Percentiles rank a stretch among this genome's conserved stretches.
These are phyloP conservation scores for Rutstroemia sp. DNA, from an alignment of 2,329 filamentous ascomycete species.

Conservation along the genomic window DNA sequence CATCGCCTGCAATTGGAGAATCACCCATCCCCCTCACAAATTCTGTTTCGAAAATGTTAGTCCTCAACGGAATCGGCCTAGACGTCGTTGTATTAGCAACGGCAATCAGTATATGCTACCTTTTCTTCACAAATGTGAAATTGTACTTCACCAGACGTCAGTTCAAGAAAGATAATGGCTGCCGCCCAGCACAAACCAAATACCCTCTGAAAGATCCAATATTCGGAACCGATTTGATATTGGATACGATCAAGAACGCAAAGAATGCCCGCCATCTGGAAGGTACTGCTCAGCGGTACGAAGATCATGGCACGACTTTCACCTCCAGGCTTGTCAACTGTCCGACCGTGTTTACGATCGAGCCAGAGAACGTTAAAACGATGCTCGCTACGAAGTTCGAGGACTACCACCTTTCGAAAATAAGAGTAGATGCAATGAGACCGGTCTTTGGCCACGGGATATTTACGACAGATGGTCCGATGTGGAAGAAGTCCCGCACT, in stretches of 20 bases:
- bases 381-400: slow-evolving; percentile 45
- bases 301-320: slow-evolving; percentile 1
- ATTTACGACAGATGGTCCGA: slow-evolving; percentile 8
- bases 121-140: neutral
- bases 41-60: neutral
- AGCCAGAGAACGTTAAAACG: slow-evolving; percentile 48
- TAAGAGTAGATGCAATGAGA: neutral
- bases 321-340: neutral
- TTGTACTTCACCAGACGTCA: neutral
- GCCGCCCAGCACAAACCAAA: slow-evolving; percentile 33
- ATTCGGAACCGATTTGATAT: slow-evolving; percentile 42
- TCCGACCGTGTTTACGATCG: slow-evolving; percentile 39
- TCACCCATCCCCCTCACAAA: neutral
- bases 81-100: neutral
- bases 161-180: slow-evolving; percentile 32
- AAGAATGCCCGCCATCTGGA: slow-evolving; percentile 19
- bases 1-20: too few relatives aligned
- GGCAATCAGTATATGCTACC: neutral
- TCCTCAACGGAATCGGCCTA: neutral
- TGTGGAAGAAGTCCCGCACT: slow-evolving; percentile 20
- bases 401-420: slow-evolving; percentile 40
- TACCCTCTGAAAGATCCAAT: slow-evolving; percentile 45
- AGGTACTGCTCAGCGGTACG: neutral
- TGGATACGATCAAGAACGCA: slow-evolving; percentile 32
- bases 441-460: slow-evolving; percentile 13